Conservation (phyloP, 768 basidiomycete genomes). For the Ramaria sp. region DNA sequence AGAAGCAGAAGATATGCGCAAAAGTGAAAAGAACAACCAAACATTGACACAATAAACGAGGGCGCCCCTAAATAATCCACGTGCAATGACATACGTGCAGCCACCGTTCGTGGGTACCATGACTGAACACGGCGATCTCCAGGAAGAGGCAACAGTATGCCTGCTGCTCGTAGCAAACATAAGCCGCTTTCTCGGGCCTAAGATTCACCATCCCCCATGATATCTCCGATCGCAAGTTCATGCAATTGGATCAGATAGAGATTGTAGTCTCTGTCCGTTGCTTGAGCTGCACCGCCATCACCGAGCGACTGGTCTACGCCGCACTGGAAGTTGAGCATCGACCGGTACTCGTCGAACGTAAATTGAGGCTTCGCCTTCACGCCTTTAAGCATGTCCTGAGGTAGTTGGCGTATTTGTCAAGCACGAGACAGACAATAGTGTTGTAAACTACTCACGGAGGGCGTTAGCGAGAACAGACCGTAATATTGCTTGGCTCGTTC, state of each 20-base stretch:
- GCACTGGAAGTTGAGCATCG: slow-evolving; percentile 83
- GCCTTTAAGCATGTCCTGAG: slow-evolving; percentile 65
- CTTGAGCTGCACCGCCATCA: slow-evolving; percentile 39
- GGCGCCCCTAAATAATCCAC: neutral
- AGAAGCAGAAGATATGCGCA: neutral
- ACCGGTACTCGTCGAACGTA: slow-evolving; percentile 87
- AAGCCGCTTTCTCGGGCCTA: neutral
- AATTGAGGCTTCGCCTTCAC: slow-evolving; percentile 52
- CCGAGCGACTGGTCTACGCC: slow-evolving; percentile 59
- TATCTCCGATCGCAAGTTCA: slow-evolving; percentile 50
- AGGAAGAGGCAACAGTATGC: neutral
- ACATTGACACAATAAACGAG: neutral
- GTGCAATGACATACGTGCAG: neutral
- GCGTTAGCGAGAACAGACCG: slow-evolving; percentile 60
- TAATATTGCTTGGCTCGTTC: slow-evolving; percentile 74
- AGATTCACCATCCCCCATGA: neutral
- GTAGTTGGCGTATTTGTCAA: neutral
- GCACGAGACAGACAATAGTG: neutral
- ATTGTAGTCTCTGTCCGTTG: slow-evolving; percentile 64
- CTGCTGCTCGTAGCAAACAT: neutral
- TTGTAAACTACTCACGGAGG: slow-evolving; percentile 43
- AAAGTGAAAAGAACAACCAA: neutral
- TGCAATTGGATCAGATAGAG: slow-evolving; percentile 88
- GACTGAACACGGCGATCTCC: neutral
- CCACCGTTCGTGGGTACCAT: neutral